Percentiles rank a stretch among this genome's conserved stretches.
Conservation (phyloP, 108 stramenopile species). For the Nitzschia inconspicua region DNA sequence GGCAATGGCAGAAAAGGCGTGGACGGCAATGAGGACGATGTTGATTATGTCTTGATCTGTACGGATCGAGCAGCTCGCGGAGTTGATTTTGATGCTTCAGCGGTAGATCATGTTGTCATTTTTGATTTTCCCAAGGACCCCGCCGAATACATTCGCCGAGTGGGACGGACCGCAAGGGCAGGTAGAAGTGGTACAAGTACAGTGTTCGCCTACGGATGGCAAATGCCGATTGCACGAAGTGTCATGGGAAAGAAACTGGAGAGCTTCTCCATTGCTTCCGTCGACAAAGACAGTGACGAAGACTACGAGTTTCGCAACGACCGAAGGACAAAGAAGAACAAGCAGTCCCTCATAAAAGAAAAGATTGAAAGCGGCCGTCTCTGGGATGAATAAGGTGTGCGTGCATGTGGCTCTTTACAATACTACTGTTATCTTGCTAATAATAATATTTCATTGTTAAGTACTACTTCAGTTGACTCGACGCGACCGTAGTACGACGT, state of each 20-base stretch:
- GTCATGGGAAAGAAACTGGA: slow-evolving; percentile 60
- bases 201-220: slow-evolving; percentile 87
- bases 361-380: slow-evolving; percentile 44
- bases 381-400: slow-evolving; percentile 28
- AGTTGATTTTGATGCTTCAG: slow-evolving; percentile 86
- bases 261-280: slow-evolving; percentile 24
- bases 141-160: slow-evolving; percentile 89
- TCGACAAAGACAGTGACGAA: slow-evolving; percentile 22
- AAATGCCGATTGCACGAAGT: slow-evolving; percentile 74
- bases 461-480: no score
- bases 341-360: slow-evolving; percentile 29
- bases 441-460: no score
- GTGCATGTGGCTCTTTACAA: no score
- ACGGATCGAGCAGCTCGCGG: slow-evolving; percentile 97
- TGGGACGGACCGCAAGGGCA: slow-evolving; percentile 92
- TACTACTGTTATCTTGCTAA: no score
- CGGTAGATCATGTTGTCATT: slow-evolving; percentile 89
- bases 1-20: slow-evolving; percentile 30
- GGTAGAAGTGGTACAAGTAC: slow-evolving; percentile 83
- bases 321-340: slow-evolving; percentile 14
- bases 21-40: slow-evolving; percentile 26
- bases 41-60: slow-evolving; percentile 80
- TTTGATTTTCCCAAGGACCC: slow-evolving; percentile 96
- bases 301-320: slow-evolving; percentile 16
- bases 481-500: no score